Evolutionary conservation across 257 asterid species (phyloP), one percentile per base, ranked within the genome.

Genomic region (Gentiana straminea): DNA sequence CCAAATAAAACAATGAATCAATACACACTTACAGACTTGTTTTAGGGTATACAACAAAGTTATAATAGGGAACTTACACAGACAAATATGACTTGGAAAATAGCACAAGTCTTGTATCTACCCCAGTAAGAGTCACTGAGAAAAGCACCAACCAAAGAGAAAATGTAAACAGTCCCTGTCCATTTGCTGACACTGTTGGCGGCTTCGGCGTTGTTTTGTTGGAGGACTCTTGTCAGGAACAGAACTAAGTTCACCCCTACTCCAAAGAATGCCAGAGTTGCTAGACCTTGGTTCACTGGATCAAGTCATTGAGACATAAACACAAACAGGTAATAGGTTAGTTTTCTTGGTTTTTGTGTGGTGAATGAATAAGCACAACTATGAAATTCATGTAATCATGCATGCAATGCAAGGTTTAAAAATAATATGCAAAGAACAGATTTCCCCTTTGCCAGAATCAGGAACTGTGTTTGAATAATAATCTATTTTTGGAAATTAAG

Each of bases 121-220:
- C 98, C 98, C 98, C 98, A 90, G 52, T 90, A 86, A 3, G 98
- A 84, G 82, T 90, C 98, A 37, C 98, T 90, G 2, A 90, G 81
- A 62, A 90, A 86, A 15, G 96, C 98, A 11, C 98, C 98, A n/a
- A 90, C 86, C 2, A 90, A 95, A 12, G 98, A 90, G 94, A 84
- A 90, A 38, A 90, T 84, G 64, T 90, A 90, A 49, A 90, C 96
- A 2, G 98, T 90, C 35, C 97, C 97, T 1, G 97, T 89, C 97
- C 95, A 89, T 74, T 81, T 83, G 89, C 97, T 89, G 3, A 90
- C 98, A 35, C 77, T 82, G 64, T 90, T 90, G 5, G 98, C 98
- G 2, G 96, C 98, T 11, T 80, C 89, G 4, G 96, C 98, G 46
- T 86, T 90, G 81, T 79, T 73, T 62, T 88, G 83, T 52, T 82